A percentile compares a stretch with the other conserved stretches of the same genome.
Conservation (phyloP, 345 rosid species). For the Linum tenue region DNA sequence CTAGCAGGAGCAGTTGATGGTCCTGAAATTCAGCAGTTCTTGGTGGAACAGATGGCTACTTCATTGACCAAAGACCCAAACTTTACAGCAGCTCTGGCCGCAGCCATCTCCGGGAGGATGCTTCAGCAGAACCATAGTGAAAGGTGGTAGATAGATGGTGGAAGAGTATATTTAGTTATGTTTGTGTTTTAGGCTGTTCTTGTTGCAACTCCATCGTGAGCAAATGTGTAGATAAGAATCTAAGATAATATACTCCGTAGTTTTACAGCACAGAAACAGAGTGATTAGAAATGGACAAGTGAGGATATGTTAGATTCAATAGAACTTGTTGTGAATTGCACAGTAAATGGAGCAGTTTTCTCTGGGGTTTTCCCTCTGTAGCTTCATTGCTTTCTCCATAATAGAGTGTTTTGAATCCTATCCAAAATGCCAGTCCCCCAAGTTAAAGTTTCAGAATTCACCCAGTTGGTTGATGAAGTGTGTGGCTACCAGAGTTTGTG, state of each 20-base stretch:
- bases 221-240: background rate
- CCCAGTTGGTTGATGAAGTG: background rate
- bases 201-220: background rate
- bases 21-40: conserved; percentile 49
- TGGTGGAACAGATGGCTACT: conserved; percentile 96
- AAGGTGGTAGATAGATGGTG: conserved; percentile 21
- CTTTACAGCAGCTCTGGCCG: conserved; percentile 90
- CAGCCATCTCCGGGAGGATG: conserved; percentile 83
- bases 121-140: conserved; percentile 38
- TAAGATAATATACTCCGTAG: background rate
- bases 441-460: background rate
- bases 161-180: background rate
- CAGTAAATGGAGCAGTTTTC: background rate
- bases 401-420: background rate
- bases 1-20: conserved; percentile 38
- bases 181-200: background rate
- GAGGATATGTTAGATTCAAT: background rate
- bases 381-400: background rate
- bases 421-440: background rate
- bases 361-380: background rate
- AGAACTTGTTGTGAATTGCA: background rate
- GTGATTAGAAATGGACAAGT: background rate
- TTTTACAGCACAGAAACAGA: background rate
- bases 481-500: too few species aligned
- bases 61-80: conserved; percentile 86